These are phyloP conservation scores for Toxicodendron radicans DNA, from an alignment of 345 rosid genomes.

Conservation along the genomic window DNA sequence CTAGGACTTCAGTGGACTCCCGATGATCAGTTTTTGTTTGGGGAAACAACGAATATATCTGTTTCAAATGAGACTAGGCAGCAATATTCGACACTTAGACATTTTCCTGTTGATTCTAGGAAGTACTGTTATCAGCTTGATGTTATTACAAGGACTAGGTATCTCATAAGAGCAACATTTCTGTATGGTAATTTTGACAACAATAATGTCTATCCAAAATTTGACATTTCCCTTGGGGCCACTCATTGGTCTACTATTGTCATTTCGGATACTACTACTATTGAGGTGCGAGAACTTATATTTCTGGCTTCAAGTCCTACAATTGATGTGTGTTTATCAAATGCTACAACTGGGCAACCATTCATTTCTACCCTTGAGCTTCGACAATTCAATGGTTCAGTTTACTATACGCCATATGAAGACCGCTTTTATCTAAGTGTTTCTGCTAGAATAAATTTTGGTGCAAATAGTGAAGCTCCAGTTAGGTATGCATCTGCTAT, in stretches of 20 bases:
- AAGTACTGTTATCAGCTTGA: conserved; percentile 84
- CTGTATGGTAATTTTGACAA: conserved; percentile 86
- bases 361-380: conserved; percentile 99
- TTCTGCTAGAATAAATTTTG: conserved; percentile 93
- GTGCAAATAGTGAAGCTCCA: conserved; percentile 79
- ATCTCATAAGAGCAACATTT: conserved; percentile 93
- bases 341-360: conserved; percentile 96
- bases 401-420: conserved; percentile 65
- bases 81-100: conserved; percentile 75
- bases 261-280: conserved; percentile 67
- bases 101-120: conserved; percentile 90
- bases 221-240: conserved; percentile 86
- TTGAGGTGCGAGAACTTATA: conserved; percentile 75
- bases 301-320: conserved; percentile 75
- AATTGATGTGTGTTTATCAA: conserved; percentile 83
- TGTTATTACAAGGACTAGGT: conserved; percentile 72
- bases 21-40: conserved; percentile 60
- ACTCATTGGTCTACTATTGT: conserved; percentile 92
- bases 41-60: conserved; percentile 64
- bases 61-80: conserved; percentile 61
- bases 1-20: conserved; percentile 83
- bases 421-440: conserved; percentile 67
- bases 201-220: conserved; percentile 89
- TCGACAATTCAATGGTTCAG: conserved; percentile 87
- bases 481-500: conserved; percentile 54